Evolutionary conservation across 2,329 filamentous ascomycete genomes (phyloP), one percentile per base, ranked within the genome.

Genomic region (Colletotrichum sp.): DNA sequence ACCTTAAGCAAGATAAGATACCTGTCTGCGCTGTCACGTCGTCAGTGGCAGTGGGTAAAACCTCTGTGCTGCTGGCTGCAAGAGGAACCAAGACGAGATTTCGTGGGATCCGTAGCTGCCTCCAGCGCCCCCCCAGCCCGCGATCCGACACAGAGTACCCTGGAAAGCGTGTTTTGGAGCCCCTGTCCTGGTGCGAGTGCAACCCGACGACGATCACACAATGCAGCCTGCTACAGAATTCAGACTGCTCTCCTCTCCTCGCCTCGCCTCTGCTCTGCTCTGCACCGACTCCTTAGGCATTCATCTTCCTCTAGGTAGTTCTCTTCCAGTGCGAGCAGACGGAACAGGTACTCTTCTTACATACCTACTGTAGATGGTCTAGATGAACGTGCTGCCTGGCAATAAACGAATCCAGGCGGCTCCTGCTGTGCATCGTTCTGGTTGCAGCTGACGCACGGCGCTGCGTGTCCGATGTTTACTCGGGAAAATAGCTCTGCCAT

Each of bases 151-250:
- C 58, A 61, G 58, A 34, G 10, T 32, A 61, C 32, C 60, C 60
- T 36, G 18, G 60, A 15, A 21, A 43, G 61, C 32, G 34, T 64
- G 52, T 66, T 67, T 67, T 61, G 32, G 26, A 48, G 34, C 60
- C 71, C 24, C 30, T 26, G 34, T 32, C 32, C 67, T 69, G 32
- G 43, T 24, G 4, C 60, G 21, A 34, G 28, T 60, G 16, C 38
- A 15, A 60, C 34, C 71, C 52, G n/a, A 67, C 63, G 74, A 26
- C 60, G 71, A 75, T 76, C 74, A 76, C n/a, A 71, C 71, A 71
- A 75, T 60, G 48, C 52, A 63, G 36, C 71, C 74, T 76, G 74
- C 72, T 75, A 75, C 72, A 67, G 38, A 71, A 60, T 67, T 67
- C 74, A 66, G 55, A 76, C 72, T 38, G 15, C 36, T 18, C 36